Conservation (phyloP, 805 yeast genomes). For the Cyberlindnera bimundalis region DNA sequence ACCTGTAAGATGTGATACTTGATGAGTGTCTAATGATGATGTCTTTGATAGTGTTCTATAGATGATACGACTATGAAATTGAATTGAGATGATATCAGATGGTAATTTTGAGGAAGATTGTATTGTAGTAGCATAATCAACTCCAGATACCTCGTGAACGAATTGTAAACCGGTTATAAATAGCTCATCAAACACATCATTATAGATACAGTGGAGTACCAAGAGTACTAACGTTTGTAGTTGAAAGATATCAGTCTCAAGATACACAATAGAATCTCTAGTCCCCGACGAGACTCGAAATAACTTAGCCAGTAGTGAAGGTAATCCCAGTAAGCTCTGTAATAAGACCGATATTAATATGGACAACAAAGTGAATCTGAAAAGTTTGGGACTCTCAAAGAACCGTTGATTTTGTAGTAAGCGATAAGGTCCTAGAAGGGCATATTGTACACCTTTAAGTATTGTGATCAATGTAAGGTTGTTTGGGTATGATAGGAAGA, state of each 20-base stretch:
- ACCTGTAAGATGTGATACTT: background rate
- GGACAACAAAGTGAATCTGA: conserved; percentile 10
- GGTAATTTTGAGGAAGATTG: background rate
- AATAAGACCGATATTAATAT: conserved; percentile 13
- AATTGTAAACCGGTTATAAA: conserved; percentile 14
- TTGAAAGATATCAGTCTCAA: background rate
- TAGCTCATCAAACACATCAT: conserved; percentile 11
- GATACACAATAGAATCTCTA: background rate
- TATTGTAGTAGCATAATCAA: background rate
- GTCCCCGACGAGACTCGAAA: background rate
- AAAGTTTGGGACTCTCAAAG: conserved; percentile 13
- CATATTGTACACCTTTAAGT: conserved; percentile 19
- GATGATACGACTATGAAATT: background rate
- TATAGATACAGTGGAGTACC: conserved; percentile 6
- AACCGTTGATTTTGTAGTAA: conserved; percentile 18
- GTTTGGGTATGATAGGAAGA: conserved; percentile 19
- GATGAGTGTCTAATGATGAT: background rate
- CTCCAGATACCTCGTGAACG: conserved; percentile 10
- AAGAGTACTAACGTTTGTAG: conserved; percentile 2
- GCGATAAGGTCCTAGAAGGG: conserved; percentile 17
- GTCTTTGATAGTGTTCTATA: background rate
- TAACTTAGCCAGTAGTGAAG: background rate
- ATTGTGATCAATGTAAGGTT: conserved; percentile 16
- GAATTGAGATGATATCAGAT: background rate
- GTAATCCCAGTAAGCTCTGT: conserved; percentile 4